Conservation (phyloP, 2,329 filamentous ascomycete genomes). For the Penicillium rolfsii region DNA sequence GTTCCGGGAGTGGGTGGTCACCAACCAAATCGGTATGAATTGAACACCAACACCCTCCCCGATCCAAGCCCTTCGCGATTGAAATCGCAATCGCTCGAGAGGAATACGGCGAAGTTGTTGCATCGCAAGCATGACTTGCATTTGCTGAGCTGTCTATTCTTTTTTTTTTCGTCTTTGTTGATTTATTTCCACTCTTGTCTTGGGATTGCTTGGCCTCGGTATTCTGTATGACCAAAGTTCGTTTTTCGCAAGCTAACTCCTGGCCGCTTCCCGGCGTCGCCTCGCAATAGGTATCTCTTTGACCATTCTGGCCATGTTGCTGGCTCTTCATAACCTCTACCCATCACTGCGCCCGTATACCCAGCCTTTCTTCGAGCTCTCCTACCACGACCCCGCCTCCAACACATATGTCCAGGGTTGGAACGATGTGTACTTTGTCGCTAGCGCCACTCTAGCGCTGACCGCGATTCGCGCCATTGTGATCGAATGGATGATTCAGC, state of each 20-base stretch:
- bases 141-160: background rate
- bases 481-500: slow-evolving; percentile 86
- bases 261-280: slow-evolving; percentile 9
- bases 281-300: slow-evolving; percentile 70
- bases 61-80: background rate
- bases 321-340: slow-evolving; percentile 79
- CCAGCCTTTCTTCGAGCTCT: slow-evolving; percentile 84
- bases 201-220: slow-evolving; percentile 11
- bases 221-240: slow-evolving; percentile 1
- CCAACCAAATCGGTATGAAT: slow-evolving; percentile 76
- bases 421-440: slow-evolving; percentile 78
- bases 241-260: slow-evolving; percentile 21
- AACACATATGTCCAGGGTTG: slow-evolving; percentile 74
- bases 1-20: slow-evolving; percentile 66
- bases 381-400: slow-evolving; percentile 73
- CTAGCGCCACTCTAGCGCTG: slow-evolving; percentile 79
- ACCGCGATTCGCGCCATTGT: slow-evolving; percentile 80
- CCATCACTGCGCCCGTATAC: slow-evolving; percentile 78
- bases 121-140: background rate
- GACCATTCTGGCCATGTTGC: slow-evolving; percentile 81
- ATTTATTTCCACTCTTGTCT: background rate
- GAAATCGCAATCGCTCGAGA: background rate
- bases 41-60: slow-evolving; percentile 6
- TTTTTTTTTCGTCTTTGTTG: background rate
- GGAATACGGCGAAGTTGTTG: background rate